Conservation (phyloP, 176 grass and related monocot genomes). For the Oryza longistaminata region DNA sequence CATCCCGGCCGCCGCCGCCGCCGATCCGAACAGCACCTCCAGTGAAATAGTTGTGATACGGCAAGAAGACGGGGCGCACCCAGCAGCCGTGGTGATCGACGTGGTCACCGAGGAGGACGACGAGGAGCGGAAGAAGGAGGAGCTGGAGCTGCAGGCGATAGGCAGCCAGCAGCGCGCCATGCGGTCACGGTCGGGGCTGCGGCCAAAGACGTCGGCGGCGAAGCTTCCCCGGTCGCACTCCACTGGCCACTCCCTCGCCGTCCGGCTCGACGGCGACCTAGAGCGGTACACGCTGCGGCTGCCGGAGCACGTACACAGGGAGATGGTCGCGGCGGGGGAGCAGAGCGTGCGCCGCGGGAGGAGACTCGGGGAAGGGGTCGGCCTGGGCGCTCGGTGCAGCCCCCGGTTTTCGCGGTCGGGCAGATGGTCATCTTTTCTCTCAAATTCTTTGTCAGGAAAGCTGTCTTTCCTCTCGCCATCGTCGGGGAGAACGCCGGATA, state of each 20-base stretch:
- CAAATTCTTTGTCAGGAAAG: constrained; percentile 60
- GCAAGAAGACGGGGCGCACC: background rate
- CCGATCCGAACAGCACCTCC: constrained; percentile 31
- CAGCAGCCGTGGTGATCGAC: constrained; percentile 47
- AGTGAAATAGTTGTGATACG: constrained; percentile 12
- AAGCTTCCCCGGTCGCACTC: constrained; percentile 67
- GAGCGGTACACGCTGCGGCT: constrained; percentile 74
- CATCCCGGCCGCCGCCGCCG: background rate
- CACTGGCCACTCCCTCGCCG: constrained; percentile 57
- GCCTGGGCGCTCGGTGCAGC: constrained; percentile 31
- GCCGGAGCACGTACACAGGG: constrained; percentile 64
- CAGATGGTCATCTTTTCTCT: constrained; percentile 60
- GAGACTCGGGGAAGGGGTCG: constrained; percentile 39
- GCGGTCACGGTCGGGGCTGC: constrained; percentile 45
- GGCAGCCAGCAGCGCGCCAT: constrained; percentile 61
- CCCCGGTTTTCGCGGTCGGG: constrained; percentile 17
- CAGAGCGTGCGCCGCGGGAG: constrained; percentile 34
- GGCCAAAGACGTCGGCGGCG: background rate
- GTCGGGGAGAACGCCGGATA: constrained; percentile 36
- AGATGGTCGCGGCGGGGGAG: constrained; percentile 47
- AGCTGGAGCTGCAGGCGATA: constrained; percentile 63
- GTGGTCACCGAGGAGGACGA: constrained; percentile 37
- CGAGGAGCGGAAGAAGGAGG: constrained; percentile 48
- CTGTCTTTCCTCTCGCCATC: constrained; percentile 39
- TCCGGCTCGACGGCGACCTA: constrained; percentile 38